Conservation (phyloP, 1,284 basidiomycete genomes). For the Sphaerobolus stellatus region DNA sequence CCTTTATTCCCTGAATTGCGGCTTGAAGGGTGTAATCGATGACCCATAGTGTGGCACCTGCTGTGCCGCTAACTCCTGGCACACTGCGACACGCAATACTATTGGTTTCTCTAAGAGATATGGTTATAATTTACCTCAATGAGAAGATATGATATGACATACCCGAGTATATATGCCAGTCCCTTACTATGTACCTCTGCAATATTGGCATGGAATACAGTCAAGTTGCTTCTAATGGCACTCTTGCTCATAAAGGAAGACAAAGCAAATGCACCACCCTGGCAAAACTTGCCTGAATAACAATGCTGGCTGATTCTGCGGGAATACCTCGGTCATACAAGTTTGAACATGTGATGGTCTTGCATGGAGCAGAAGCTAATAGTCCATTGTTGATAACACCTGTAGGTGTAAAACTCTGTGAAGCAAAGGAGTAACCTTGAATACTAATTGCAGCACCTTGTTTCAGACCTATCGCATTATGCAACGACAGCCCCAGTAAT, state of each 20-base stretch:
- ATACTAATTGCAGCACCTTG: constrained; percentile 42
- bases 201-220: constrained; percentile 50
- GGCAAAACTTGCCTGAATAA: constrained; percentile 35
- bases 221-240: constrained; percentile 56
- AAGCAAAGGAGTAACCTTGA: constrained; percentile 52
- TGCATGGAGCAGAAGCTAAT: constrained; percentile 38
- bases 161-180: constrained; percentile 62
- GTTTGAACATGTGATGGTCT: constrained; percentile 31
- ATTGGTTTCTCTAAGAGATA: constrained; percentile 40
- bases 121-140: neutral
- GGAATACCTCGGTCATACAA: constrained; percentile 9
- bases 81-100: constrained; percentile 54
- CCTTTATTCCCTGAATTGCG: constrained; percentile 35
- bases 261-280: constrained; percentile 47
- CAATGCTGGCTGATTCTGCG: constrained; percentile 65
- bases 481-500: constrained; percentile 32
- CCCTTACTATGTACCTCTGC: constrained; percentile 43
- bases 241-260: constrained; percentile 62
- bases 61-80: constrained; percentile 66
- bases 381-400: constrained; percentile 46
- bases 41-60: constrained; percentile 67
- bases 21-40: constrained; percentile 62
- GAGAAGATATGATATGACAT: constrained; percentile 16
- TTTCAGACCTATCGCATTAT: constrained; percentile 24
- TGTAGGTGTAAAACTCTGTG: constrained; percentile 55